Conservation (phyloP, 2,329 filamentous ascomycete genomes). For the Aureobasidium sp. region DNA sequence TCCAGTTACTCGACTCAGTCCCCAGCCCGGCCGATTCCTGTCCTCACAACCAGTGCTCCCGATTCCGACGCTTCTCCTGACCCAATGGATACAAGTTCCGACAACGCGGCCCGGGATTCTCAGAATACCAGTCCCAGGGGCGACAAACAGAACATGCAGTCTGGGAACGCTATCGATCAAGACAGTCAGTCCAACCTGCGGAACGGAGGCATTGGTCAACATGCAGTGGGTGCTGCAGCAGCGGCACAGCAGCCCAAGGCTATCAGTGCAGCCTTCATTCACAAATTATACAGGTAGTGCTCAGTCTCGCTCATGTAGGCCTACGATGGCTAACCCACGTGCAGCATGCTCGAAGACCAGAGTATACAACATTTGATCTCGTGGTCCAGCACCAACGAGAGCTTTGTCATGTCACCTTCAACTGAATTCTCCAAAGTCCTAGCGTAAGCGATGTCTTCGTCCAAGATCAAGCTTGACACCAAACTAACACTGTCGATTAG, state of each 20-base stretch:
- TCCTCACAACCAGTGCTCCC: conserved; percentile 42
- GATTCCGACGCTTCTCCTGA: conserved; percentile 42
- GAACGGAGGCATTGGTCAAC: conserved; percentile 36
- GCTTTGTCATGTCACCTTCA: conserved; percentile 97
- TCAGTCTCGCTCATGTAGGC: not conserved
- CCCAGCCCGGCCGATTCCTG: conserved; percentile 33
- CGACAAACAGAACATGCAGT: conserved; percentile 37
- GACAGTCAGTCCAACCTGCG: conserved; percentile 25
- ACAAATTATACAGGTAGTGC: conserved; percentile 93
- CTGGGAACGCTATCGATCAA: conserved; percentile 25
- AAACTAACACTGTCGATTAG: conserved; percentile 41
- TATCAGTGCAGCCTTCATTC: conserved; percentile 96
- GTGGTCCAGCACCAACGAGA: conserved; percentile 89
- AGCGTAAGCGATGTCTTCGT: conserved; percentile 57
- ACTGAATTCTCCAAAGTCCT: conserved; percentile 97
- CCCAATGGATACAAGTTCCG: conserved; percentile 49
- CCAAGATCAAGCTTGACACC: conserved; percentile 15
- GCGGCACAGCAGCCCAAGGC: conserved; percentile 92
- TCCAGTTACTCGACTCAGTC: not conserved
- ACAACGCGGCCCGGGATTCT: conserved; percentile 30
- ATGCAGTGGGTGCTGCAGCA: conserved; percentile 53
- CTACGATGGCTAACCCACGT: conserved; percentile 25
- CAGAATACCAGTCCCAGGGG: conserved; percentile 42
- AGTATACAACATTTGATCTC: conserved; percentile 93
- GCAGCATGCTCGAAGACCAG: conserved; percentile 91